Base-by-base conservation (phyloP, 2,329 filamentous ascomycete genomes). In the Stachybotrys elegans region DNA sequence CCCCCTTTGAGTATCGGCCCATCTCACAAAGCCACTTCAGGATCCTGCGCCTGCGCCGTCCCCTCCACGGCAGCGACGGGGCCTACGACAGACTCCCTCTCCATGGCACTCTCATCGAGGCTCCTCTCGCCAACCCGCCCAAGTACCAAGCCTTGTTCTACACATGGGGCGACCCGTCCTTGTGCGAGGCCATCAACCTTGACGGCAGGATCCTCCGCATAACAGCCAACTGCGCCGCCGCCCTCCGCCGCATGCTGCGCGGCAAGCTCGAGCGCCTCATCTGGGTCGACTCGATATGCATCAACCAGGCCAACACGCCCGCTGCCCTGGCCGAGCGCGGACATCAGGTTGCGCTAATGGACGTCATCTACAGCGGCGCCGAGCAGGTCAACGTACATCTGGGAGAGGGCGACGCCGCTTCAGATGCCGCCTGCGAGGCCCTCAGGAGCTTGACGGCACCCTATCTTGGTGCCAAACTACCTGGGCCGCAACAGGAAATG, bases 211-310 rank as follows among this genome's bases (percentile, higher is more conserved):
- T 40, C 7, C 23, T 40, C 11, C 38, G 16, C 14, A 40, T 40
- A n/a, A 40, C 38, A n/a, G 9, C 38, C 22, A 40, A 23, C 38
- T 40, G 38, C 23, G 38, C 14, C 4, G 27, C 23, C 13, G 38
- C 38, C n/a, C 23, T 40, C 22, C 38, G 38, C 12, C 38, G 38
- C n/a, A 40, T 40, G 38, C 38, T 40, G 22, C 38, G 38, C 13
- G 38, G 20, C 13, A 40, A 27, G 23, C n/a, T 27, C 6, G 38
- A 40, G n/a, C 38, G 22, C 13, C 16, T 40, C 14, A 40, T 40
- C 38, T 40, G 38, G 38, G 22, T 40, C n/a, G 38, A 40, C 38
- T 40, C 38, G 6, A 40, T 40, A 12, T 40, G 38, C 38, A 40
- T 40, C 22, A 40, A 40, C 38, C 38, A 40, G 17, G 38, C 22